Conservation (phyloP, 1,139 yeast genomes). For the Blastobotrys arbuscula region DNA sequence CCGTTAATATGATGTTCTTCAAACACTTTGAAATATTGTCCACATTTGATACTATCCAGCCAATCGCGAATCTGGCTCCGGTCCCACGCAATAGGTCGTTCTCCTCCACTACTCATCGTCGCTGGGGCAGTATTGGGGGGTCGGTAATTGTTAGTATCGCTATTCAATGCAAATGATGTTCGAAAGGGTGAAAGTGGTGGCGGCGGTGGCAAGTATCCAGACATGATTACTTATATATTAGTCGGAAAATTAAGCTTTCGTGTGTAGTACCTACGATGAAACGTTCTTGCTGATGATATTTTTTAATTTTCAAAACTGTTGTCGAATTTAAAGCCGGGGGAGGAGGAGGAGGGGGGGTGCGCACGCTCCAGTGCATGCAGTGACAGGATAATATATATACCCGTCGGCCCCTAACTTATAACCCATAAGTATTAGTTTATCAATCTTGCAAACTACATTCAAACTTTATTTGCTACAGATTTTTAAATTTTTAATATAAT, state of each 20-base stretch:
- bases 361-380: too few species aligned
- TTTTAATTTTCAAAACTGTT: background rate
- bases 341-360: too few species aligned
- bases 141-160: constrained; percentile 5
- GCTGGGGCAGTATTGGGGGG: constrained; percentile 16
- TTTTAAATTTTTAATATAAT: background rate
- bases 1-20: constrained; percentile 50
- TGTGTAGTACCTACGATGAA: too few species aligned
- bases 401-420: too few species aligned
- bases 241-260: too few species aligned
- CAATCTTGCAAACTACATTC: too few species aligned
- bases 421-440: too few species aligned
- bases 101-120: constrained; percentile 6
- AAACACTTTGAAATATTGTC: constrained; percentile 30
- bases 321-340: background rate
- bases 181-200: constrained; percentile 28
- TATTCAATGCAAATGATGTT: constrained; percentile 26
- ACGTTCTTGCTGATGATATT: background rate
- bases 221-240: constrained; percentile 4
- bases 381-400: too few species aligned
- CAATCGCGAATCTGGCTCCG: constrained; percentile 32
- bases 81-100: constrained; percentile 25
- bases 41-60: constrained; percentile 34
- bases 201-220: constrained; percentile 28
- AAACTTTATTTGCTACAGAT: background rate